Evolutionary conservation across 163 green algal species (phyloP), one percentile per base, ranked within the genome.

Genomic region (Chlamydomonas reinhardtii): DNA sequence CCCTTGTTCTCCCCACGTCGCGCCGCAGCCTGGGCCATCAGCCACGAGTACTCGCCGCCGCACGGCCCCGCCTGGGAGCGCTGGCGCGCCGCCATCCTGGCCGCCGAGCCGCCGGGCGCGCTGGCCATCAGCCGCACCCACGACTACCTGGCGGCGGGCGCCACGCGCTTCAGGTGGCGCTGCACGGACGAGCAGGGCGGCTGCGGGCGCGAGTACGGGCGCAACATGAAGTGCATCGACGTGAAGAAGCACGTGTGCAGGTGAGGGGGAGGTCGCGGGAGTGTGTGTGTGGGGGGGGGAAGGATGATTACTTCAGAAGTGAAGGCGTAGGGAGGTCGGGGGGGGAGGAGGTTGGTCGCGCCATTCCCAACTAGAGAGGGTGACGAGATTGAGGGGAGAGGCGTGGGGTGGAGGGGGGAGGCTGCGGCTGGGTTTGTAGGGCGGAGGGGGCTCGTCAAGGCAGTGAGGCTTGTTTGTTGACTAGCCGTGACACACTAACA

Each of bases 61-160:
- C 79, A 85, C 79, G 79, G 79, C 52, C 68, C 79, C 48, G 66
- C 79, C 48, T 85, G 79, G 79, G 32, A 71, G 52, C 0, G 4
- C 54, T 78, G 79, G 68, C 32, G 20, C 20, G 43, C 16, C 17
- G 8, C 6, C 27, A 78, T 85, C 34, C 31, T 37, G 48, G 11
- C 2, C 4, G 14, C 32, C 22, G 79, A 73, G 43, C 52, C 69
- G 12, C 43, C 43, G 43, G 43, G 8, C 43, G 12, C 6, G 5
- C 68, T 93, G 43, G 56, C 74, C 34, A 92, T 93, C 80, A 91
- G 56, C 17, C 89, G 91, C 29, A 87, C 88, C 59, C 91, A 94
- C 75, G 90, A 88, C 83, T 93, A 93, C 85, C 68, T 86, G 48
- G 48, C 17, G 11, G 19, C 35, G 83, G 77, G 37, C 76, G 89